Evolutionary conservation across 2,329 filamentous ascomycete species (phyloP), one percentile per base, ranked within the genome.

Genomic region (Aspergillus alliaceus): DNA sequence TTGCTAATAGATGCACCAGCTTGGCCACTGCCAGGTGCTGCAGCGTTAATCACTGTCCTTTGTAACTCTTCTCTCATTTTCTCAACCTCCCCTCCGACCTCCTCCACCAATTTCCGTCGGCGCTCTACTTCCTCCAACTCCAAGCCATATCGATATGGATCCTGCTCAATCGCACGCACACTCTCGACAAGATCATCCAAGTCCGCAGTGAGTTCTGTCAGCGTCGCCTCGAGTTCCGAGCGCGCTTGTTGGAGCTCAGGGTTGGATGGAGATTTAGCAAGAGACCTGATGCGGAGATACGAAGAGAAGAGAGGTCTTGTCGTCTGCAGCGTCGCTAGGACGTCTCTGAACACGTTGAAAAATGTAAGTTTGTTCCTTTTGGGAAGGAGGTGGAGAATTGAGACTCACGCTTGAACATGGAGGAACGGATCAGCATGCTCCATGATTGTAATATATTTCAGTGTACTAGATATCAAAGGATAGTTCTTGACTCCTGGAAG

Each of bases 261-360:
- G 18, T 90, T 93, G 42, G 82, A 81, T 14, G 87, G 78, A 8
- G 85, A 84, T 39, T 87, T 88, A 58, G 88, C 85, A 25, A 96
- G 88, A 46, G 92, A 95, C 70, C 92, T 91, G 78, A 99, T 99
- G 71, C 95, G 93, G 42, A 96, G 85, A 80, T 96, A 99, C 15
- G 93, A 97, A 62, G 90, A 88, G 82, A 97, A 97, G 56, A 97
- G 87, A 52, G 93, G 88, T 9, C 93, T 89, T 53, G 91, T 90
- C 14, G 86, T 86, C 64, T 89, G 84, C 62, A 99, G 87, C 59
- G 96, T 90, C 62, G 87, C 80, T 64, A 96, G 87, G 65, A 98
- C 91, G 78, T 99, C 95, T 77, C 92, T 96, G 72, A 58, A 48
- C 25, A 46, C 47, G 54, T 62, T 56, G 57, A 39, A 44, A 48